Base-by-base conservation (phyloP, 2,329 filamentous ascomycete genomes). In the Arthrobotrys iridis region DNA sequence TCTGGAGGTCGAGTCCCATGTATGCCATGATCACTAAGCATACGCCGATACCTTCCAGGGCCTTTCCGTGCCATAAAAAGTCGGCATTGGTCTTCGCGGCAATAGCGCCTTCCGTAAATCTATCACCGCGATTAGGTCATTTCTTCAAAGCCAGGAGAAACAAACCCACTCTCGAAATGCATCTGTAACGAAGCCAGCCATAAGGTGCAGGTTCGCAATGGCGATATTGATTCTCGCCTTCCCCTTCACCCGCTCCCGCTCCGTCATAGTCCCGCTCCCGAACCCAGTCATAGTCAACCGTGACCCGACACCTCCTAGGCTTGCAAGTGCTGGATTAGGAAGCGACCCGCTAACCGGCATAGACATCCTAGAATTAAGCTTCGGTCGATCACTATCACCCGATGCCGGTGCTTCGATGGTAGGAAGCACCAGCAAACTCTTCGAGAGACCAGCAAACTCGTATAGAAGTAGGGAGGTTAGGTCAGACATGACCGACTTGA, bases 31-130 rank as follows among this genome's bases (percentile, higher is more conserved):
- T 87, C 41, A 98, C 81, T 78, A 98, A 86, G 80, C 91, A 93
- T 24, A 96, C 86, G 50, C 95, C 84, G 74, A 96, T 92, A 26
- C 93, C 89, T 81, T 99, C 96, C 18, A 99, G 85, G 0, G 93
- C 93, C 82, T 98, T 98, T 15, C 92, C 95, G 83, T 97, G 93
- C 94, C 95, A 99, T n/a, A 98, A 82, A 82, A 97, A 92, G 82
- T 99, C 95, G 79, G 93, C 93, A 71, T 91, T 87, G 37, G 88
- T 89, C 79, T 92, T 90, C 13, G 93, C 90, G 78, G 90, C 88
- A 7, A 87, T 87, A 1, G 91, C 93, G 63, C 91, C 92, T 74
- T 97, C 94, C 7, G 88, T 85, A 20, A 97, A 87, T 45, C 79
- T 80, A 50, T n/a, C 24, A 24, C 15, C 11, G 52, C 7, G 13